Conservation (phyloP, 2,329 filamentous ascomycete species). For the Neurospora sp. region DNA sequence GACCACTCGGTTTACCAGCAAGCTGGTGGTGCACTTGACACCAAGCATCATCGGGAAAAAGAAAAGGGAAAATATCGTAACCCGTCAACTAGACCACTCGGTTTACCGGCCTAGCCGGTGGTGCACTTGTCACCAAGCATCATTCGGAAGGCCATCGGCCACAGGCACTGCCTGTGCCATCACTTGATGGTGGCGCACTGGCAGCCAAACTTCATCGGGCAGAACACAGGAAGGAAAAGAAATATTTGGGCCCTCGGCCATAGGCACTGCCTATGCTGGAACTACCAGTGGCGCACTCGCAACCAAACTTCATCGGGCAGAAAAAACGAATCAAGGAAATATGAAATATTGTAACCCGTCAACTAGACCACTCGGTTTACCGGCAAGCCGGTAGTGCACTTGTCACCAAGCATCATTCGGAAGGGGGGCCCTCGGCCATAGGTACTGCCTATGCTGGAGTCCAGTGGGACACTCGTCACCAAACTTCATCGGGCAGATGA, state of each 20-base stretch:
- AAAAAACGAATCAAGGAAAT: neutral
- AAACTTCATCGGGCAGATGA: neutral
- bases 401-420: neutral
- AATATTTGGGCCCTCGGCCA: neutral
- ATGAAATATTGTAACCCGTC: neutral
- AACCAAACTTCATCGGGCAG: neutral
- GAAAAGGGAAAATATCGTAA: too few species aligned
- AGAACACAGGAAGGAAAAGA: too few species aligned
- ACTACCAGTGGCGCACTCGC: neutral
- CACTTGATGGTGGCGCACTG: neutral
- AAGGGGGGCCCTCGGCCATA: neutral
- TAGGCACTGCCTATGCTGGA: neutral
- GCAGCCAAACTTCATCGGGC: neutral
- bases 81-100: too few species aligned
- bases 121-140: too few species aligned
- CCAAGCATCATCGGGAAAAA: neutral
- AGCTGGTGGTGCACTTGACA: neutral
- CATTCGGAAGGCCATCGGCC: neutral
- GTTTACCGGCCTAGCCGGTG: too few species aligned
- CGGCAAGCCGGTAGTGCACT: neutral
- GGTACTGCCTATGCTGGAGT: neutral
- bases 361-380: neutral
- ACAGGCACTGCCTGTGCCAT: too few species aligned
- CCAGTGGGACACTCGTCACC: neutral
- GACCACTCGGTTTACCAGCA: neutral